These are phyloP conservation scores for Pholiota conissans DNA, from an alignment of 768 basidiomycete species.

Conservation along the genomic window DNA sequence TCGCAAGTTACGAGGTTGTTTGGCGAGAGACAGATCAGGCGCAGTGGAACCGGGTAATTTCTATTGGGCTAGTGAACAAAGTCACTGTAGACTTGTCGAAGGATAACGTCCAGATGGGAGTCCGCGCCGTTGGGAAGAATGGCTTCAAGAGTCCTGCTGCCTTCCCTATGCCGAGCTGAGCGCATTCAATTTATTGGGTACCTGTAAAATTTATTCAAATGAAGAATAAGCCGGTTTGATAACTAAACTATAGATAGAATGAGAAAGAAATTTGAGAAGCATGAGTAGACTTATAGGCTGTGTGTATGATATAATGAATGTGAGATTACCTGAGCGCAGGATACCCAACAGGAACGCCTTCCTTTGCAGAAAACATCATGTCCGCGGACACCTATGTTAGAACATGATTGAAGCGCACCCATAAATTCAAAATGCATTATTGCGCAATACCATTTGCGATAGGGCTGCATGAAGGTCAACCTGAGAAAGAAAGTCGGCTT, in stretches of 20 bases:
- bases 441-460: background rate
- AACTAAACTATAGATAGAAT: background rate
- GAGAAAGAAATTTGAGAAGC: background rate
- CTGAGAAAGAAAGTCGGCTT: too few species aligned
- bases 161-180: slow-evolving; percentile 29
- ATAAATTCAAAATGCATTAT: background rate
- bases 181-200: background rate
- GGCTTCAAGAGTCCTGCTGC: slow-evolving; percentile 53
- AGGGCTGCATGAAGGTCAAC: background rate
- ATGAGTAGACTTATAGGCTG: too few species aligned
- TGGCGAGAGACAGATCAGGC: slow-evolving; percentile 50
- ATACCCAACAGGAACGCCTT: too few species aligned
- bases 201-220: background rate
- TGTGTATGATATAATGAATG: too few species aligned
- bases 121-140: slow-evolving; percentile 50
- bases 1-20: slow-evolving; percentile 49
- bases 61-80: slow-evolving; percentile 42
- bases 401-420: background rate
- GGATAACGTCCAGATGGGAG: slow-evolving; percentile 54
- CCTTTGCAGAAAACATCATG: too few species aligned
- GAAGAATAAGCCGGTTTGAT: background rate
- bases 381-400: too few species aligned
- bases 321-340: too few species aligned
- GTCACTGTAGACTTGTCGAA: slow-evolving; percentile 46
- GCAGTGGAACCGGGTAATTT: slow-evolving; percentile 50